Conservation (phyloP, 2,329 filamentous ascomycete species). For the Magnaporthales sp. region DNA sequence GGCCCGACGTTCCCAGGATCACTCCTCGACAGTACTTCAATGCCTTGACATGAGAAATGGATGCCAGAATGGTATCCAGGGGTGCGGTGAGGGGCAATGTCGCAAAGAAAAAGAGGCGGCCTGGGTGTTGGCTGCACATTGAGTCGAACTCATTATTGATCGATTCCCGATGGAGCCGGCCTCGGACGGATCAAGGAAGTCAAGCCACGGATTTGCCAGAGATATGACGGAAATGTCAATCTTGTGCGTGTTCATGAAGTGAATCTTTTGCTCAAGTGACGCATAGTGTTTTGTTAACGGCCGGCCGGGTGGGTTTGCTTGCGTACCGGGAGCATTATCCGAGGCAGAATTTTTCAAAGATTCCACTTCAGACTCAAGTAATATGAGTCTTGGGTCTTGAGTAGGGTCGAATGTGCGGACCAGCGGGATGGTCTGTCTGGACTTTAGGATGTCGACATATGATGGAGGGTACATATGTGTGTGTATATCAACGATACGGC, state of each 20-base stretch:
- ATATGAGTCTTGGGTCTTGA: conserved; percentile 55
- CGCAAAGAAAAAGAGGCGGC: conserved; percentile 74
- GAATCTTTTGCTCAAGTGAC: conserved; percentile 68
- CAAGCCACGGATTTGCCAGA: conserved; percentile 88
- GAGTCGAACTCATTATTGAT: conserved; percentile 73
- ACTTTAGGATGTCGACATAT: conserved; percentile 52
- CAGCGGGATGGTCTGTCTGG: conserved; percentile 56
- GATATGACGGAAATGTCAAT: conserved; percentile 82
- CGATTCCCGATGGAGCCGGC: conserved; percentile 54
- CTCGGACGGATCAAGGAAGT: conserved; percentile 60
- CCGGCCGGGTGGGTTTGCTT: conserved; percentile 58
- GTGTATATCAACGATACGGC: conserved; percentile 54
- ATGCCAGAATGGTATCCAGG: conserved; percentile 48
- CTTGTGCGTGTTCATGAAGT: conserved; percentile 78
- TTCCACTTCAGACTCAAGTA: conserved; percentile 44
- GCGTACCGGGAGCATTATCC: conserved; percentile 39
- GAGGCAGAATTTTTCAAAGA: conserved; percentile 32
- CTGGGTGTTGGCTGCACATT: conserved; percentile 58
- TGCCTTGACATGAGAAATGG: conserved; percentile 52
- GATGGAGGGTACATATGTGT: conserved; percentile 62
- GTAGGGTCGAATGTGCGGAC: conserved; percentile 52
- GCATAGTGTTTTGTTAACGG: conserved; percentile 80
- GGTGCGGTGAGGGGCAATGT: conserved; percentile 69
- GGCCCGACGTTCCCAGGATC: conserved; percentile 76
- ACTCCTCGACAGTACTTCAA: conserved; percentile 72